Evolutionary conservation across 176 grass and related monocot genomes (phyloP).

Genomic region (Lolium rigidum): DNA sequence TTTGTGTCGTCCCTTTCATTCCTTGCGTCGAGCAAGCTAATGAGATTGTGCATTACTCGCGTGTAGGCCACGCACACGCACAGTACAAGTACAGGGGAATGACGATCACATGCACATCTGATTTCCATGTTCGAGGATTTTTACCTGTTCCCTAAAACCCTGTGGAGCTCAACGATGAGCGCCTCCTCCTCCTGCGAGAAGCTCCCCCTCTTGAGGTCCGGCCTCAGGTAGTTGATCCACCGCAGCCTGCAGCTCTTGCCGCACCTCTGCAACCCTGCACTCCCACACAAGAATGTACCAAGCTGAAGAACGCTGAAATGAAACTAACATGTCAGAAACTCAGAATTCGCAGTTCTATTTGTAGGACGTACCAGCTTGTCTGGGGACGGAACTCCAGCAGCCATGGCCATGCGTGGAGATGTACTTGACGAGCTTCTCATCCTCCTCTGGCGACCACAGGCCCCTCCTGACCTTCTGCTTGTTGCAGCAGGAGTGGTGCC

Average conservation of each 20-base stretch:
- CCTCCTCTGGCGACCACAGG: slow-evolving; percentile 98
- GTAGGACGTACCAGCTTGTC: slow-evolving; percentile 57
- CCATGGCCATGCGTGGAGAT: slow-evolving; percentile 92
- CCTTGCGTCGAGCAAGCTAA: slow-evolving; percentile 36
- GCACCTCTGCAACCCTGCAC: slow-evolving; percentile 89
- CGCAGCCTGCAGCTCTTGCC: slow-evolving; percentile 99
- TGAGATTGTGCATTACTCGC: slow-evolving; percentile 28
- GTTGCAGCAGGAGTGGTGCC: slow-evolving; percentile 98
- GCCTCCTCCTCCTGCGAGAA: slow-evolving; percentile 97
- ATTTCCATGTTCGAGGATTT: slow-evolving; percentile 7
- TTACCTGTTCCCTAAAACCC: slow-evolving; percentile 92
- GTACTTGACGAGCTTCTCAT: slow-evolving; percentile 92
- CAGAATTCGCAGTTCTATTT: background rate
- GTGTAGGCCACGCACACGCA: slow-evolving; percentile 33
- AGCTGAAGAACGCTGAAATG: background rate
- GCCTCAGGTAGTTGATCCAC: slow-evolving; percentile 99
- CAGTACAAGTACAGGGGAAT: background rate
- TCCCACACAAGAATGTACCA: background rate
- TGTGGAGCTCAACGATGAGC: slow-evolving; percentile 97
- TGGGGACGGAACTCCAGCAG: slow-evolving; percentile 99
- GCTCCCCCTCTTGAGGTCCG: slow-evolving; percentile 96
- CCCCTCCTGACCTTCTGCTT: slow-evolving; percentile 98
- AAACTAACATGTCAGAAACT: background rate
- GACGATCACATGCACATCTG: background rate
- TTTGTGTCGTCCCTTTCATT: slow-evolving; percentile 24